phyloP scores from a whole-genome alignment of 2,329 filamentous ascomycete genomes.

The Macrophomina pseudophaseolina region DNA sequence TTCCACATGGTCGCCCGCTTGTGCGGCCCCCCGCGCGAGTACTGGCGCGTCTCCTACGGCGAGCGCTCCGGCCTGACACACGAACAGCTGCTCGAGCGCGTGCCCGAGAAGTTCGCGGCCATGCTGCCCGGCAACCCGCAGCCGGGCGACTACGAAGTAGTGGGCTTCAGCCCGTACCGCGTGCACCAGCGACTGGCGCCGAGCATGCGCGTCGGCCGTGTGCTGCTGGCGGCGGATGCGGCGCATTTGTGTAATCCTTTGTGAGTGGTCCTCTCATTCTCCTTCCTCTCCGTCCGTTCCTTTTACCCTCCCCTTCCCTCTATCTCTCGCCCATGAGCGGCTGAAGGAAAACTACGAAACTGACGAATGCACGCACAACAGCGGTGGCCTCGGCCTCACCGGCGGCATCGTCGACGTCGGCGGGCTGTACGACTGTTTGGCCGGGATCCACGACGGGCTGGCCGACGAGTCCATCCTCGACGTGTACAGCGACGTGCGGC shows the following conservation, averaged over 20 bases:
- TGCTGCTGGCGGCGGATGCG: conserved; percentile 65
- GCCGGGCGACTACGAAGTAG: conserved; percentile 61
- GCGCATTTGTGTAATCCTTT: conserved; percentile 64
- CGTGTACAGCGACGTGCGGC: conserved; percentile 42
- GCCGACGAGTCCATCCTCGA: conserved; percentile 43
- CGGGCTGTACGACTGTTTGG: conserved; percentile 64
- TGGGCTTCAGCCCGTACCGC: conserved; percentile 64
- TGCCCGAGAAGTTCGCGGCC: conserved; percentile 60
- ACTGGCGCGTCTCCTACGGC: conserved; percentile 69
- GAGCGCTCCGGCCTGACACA: conserved; percentile 59
- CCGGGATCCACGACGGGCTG: conserved; percentile 40
- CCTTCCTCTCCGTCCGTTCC: too few relatives aligned
- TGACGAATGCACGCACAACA: conserved; percentile 11
- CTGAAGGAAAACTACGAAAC: neutral
- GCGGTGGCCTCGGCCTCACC: conserved; percentile 66
- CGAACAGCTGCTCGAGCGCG: conserved; percentile 60
- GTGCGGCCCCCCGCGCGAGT: conserved; percentile 51
- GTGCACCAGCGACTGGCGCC: conserved; percentile 66
- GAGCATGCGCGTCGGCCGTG: conserved; percentile 61
- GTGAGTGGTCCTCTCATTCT: conserved; percentile 28
- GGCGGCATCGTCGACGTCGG: conserved; percentile 69
- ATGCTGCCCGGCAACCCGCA: conserved; percentile 66
- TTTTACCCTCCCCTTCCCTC: neutral
- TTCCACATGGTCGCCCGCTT: conserved; percentile 68
- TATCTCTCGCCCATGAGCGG: neutral